Evolutionary conservation across 1,139 yeast genomes (phyloP).

Genomic region (Arxiozyma slooffiae): DNA sequence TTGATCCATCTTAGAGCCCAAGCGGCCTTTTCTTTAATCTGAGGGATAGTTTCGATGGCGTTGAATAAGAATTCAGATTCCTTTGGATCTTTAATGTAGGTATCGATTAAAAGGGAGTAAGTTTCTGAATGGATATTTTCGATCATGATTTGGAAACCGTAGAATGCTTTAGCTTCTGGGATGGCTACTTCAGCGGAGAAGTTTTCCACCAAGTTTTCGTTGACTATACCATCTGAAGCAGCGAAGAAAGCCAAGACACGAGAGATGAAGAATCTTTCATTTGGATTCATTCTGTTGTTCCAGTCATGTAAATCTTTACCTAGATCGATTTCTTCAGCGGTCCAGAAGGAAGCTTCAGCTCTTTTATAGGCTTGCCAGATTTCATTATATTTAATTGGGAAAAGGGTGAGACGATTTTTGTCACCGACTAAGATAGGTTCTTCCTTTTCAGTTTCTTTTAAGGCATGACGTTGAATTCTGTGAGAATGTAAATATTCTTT

Average conservation of each 20-base stretch:
- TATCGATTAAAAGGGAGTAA: slow-evolving; percentile 88
- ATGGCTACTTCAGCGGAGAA: slow-evolving; percentile 94
- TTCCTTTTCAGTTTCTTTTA: slow-evolving; percentile 69
- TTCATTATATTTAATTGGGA: slow-evolving; percentile 95
- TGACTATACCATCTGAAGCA: slow-evolving; percentile 97
- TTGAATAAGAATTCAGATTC: slow-evolving; percentile 71
- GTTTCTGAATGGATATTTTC: slow-evolving; percentile 98
- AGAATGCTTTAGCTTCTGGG: slow-evolving; percentile 97
- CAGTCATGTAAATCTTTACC: slow-evolving; percentile 89
- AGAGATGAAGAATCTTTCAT: slow-evolving; percentile 84
- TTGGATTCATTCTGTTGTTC: slow-evolving; percentile 77
- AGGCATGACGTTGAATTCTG: slow-evolving; percentile 57
- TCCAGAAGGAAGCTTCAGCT: slow-evolving; percentile 95
- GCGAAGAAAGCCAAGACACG: slow-evolving; percentile 96
- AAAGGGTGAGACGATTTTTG: slow-evolving; percentile 78
- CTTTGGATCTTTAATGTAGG: slow-evolving; percentile 91
- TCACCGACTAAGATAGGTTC: slow-evolving; percentile 86
- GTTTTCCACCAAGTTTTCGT: slow-evolving; percentile 93
- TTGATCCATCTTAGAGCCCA: slow-evolving; percentile 98
- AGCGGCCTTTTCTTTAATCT: slow-evolving; percentile 92
- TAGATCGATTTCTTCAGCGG: slow-evolving; percentile 96
- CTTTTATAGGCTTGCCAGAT: slow-evolving; percentile 98
- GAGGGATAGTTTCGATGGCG: slow-evolving; percentile 93
- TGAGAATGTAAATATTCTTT: slow-evolving; percentile 48
- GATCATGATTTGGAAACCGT: slow-evolving; percentile 99